Percentiles rank a stretch among this genome's conserved stretches.
phyloP scores from a whole-genome alignment of 2,329 filamentous ascomycete species.

The Calonectria henricotiae region DNA sequence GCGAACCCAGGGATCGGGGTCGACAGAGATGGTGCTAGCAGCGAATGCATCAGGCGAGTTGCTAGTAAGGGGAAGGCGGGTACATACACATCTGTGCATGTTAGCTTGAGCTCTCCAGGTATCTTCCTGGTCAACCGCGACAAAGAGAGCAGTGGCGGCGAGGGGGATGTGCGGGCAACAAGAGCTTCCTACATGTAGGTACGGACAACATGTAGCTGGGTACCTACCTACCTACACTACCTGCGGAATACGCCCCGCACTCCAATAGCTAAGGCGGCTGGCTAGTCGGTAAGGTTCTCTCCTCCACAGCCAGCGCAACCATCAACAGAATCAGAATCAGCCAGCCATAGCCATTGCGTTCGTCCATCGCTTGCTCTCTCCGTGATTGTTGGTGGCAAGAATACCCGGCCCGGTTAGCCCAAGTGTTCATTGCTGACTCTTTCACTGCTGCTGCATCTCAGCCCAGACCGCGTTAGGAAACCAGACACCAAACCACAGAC shows the following conservation, averaged over 20 bases:
- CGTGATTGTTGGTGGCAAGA: constrained; percentile 19
- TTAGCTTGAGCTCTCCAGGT: constrained; percentile 16
- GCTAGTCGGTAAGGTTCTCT: constrained; percentile 26
- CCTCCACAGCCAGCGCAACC: constrained; percentile 22
- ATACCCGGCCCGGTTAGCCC: constrained; percentile 15
- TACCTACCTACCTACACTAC: not conserved
- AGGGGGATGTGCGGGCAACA: constrained; percentile 12
- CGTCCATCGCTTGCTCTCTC: constrained; percentile 10
- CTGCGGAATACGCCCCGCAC: constrained; percentile 22
- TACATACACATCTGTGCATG: constrained; percentile 19
- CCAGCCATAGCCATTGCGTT: constrained; percentile 16
- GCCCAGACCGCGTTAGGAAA: constrained; percentile 12
- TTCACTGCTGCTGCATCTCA: constrained; percentile 1
- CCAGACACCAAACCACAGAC: not conserved
- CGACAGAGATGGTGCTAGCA: constrained; percentile 1
- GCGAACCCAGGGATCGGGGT: constrained; percentile 23
- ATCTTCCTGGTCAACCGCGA: constrained; percentile 19
- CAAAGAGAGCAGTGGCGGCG: not conserved
- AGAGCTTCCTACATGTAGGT: constrained; percentile 11
- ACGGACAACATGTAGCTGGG: not conserved
- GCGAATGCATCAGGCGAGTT: constrained; percentile 21
- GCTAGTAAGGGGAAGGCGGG: constrained; percentile 20
- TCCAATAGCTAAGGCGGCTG: constrained; percentile 12
- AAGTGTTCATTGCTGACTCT: constrained; percentile 19
- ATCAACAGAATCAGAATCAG: constrained; percentile 15